Evolutionary conservation across 495 filamentous ascomycete genomes (phyloP).

Genomic region (Diplogelasinospora grovesii): DNA sequence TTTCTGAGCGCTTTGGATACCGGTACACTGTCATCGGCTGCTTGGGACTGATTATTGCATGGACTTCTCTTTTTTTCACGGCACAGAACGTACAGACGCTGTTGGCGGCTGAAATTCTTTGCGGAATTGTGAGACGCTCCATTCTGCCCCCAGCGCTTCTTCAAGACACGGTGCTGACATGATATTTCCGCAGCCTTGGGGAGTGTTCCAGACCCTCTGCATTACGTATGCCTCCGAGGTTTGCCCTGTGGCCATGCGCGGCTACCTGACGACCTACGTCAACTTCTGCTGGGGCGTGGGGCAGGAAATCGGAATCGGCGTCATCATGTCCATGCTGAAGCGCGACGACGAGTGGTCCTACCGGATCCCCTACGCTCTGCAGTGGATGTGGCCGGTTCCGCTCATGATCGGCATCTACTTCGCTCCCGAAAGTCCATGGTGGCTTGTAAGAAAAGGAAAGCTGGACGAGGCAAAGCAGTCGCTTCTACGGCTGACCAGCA

Average conservation of each 20-base stretch:
- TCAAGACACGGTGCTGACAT: neutral
- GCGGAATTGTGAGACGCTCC: conserved; percentile 47
- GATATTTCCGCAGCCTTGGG: conserved; percentile 46
- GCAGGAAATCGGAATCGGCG: conserved; percentile 67
- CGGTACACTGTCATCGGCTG: conserved; percentile 63
- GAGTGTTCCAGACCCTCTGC: conserved; percentile 72
- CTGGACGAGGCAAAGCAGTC: conserved; percentile 62
- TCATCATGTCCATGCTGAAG: conserved; percentile 58
- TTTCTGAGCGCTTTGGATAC: conserved; percentile 71
- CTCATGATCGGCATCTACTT: conserved; percentile 63
- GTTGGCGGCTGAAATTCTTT: conserved; percentile 67
- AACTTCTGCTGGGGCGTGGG: conserved; percentile 80
- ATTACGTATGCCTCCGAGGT: conserved; percentile 80
- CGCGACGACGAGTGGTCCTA: conserved; percentile 53
- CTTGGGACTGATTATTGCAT: conserved; percentile 56
- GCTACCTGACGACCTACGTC: conserved; percentile 72
- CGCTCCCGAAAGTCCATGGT: conserved; percentile 76
- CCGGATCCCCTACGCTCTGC: conserved; percentile 61
- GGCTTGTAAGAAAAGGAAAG: conserved; percentile 67
- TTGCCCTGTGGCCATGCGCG: conserved; percentile 63
- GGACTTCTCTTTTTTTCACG: conserved; percentile 72
- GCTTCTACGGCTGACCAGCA: conserved; percentile 59
- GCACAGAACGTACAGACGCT: conserved; percentile 62
- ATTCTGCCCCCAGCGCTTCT: conserved; percentile 4
- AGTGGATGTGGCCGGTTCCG: conserved; percentile 83